phyloP scores from a whole-genome alignment of 257 asterid genomes.

The Solanum lycopersicoides region DNA sequence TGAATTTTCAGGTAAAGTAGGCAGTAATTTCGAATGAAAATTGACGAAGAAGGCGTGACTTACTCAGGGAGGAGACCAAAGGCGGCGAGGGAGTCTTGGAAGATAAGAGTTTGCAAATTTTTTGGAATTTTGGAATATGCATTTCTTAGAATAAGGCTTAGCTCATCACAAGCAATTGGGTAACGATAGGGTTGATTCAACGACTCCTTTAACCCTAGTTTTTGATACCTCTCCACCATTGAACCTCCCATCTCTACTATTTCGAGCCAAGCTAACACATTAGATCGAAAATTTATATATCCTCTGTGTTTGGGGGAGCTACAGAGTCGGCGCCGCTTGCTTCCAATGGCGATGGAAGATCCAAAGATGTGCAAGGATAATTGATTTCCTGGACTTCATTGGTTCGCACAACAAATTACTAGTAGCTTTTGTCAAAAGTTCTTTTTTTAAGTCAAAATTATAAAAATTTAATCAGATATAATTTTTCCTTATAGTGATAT shows the following conservation, averaged over 20 bases:
- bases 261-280: not conserved
- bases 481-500: too few species aligned
- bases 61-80: constrained; percentile 68
- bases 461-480: too few species aligned
- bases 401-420: not conserved
- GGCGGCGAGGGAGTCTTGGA: constrained; percentile 61
- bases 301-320: not conserved
- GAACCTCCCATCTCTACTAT: not conserved
- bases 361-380: not conserved
- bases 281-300: not conserved
- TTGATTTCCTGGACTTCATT: not conserved
- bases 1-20: not conserved
- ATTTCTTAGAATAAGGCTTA: constrained; percentile 41
- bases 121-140: constrained; percentile 51
- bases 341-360: not conserved
- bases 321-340: not conserved
- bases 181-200: constrained; percentile 30
- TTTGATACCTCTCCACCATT: constrained; percentile 35
- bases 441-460: too few species aligned
- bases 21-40: not conserved
- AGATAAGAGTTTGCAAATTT: constrained; percentile 49
- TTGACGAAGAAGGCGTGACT: not conserved
- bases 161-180: constrained; percentile 53
- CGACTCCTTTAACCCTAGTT: constrained; percentile 38
- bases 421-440: too few species aligned